A percentile compares a stretch with the other conserved stretches of the same genome.
These are phyloP conservation scores for Pythium catenulatum DNA, from an alignment of 352 stramenopile genomes.

Conservation along the genomic window DNA sequence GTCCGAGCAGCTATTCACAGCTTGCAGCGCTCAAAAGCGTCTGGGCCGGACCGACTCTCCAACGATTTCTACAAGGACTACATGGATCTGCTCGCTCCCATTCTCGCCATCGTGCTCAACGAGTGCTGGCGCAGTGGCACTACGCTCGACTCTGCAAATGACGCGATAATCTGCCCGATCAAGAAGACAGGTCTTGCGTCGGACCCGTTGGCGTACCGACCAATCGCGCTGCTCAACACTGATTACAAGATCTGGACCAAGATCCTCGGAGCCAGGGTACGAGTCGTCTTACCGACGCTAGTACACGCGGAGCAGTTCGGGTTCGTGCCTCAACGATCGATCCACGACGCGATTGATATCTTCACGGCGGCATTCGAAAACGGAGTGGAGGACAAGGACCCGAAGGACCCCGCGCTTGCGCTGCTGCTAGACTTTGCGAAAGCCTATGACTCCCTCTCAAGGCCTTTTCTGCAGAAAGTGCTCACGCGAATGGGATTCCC, in stretches of 20 bases:
- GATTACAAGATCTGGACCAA: slow-evolving; percentile 30
- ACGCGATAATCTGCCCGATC: too few species aligned
- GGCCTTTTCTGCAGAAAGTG: background rate
- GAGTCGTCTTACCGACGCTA: background rate
- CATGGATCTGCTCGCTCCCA: too few species aligned
- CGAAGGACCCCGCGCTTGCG: background rate
- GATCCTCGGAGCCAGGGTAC: background rate
- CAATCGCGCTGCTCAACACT: slow-evolving; percentile 15
- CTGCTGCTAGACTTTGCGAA: slow-evolving; percentile 21
- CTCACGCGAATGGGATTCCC: background rate
- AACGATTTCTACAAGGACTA: too few species aligned
- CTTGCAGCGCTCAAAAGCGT: too few species aligned
- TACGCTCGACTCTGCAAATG: too few species aligned
- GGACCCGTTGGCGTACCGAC: background rate
- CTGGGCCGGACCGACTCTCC: too few species aligned
- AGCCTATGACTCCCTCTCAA: slow-evolving; percentile 18
- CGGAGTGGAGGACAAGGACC: too few species aligned
- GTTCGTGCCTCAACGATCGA: background rate
- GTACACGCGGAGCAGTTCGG: background rate
- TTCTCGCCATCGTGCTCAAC: too few species aligned
- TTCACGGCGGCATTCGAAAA: background rate
- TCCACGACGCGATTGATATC: slow-evolving; percentile 14
- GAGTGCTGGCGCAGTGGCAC: too few species aligned
- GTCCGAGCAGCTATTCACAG: too few species aligned
- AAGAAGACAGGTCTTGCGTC: too few species aligned